These are phyloP conservation scores for Daldinia grandis DNA, from an alignment of 495 filamentous ascomycete genomes.

Conservation along the genomic window DNA sequence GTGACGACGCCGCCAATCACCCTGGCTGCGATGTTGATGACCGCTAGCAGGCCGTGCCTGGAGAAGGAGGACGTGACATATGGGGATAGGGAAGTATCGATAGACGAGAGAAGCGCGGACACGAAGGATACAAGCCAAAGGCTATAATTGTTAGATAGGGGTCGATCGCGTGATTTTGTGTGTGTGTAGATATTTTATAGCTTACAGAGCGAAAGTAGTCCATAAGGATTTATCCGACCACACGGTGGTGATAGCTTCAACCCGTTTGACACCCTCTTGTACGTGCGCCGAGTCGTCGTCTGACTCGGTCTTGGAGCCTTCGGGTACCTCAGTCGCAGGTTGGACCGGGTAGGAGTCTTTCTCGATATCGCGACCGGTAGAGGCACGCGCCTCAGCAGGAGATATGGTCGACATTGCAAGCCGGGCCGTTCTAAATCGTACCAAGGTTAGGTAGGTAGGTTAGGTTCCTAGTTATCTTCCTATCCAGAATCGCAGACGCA, in stretches of 20 bases:
- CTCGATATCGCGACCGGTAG: conserved; percentile 28
- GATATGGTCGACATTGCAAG: conserved; percentile 13
- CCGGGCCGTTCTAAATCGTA: background rate
- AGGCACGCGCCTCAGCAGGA: background rate
- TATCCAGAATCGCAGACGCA: background rate
- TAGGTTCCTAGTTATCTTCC: no score
- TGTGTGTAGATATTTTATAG: background rate
- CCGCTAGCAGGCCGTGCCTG: conserved; percentile 49
- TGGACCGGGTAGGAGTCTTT: conserved; percentile 12
- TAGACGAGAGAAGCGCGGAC: conserved; percentile 48
- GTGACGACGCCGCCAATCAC: conserved; percentile 65
- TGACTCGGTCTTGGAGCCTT: conserved; percentile 25
- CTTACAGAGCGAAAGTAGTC: conserved; percentile 42
- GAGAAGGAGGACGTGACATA: conserved; percentile 53
- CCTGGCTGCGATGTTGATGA: conserved; percentile 52
- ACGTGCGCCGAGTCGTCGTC: conserved; percentile 25
- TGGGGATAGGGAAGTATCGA: conserved; percentile 45
- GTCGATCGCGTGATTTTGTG: background rate
- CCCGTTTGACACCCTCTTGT: conserved; percentile 45
- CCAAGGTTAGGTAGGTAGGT: no score
- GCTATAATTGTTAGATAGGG: conserved; percentile 37
- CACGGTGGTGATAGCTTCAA: conserved; percentile 48
- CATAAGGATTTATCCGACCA: conserved; percentile 45
- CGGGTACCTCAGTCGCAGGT: conserved; percentile 24
- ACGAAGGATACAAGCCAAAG: conserved; percentile 57